phyloP scores from a whole-genome alignment of 495 filamentous ascomycete species.

The Aspergillus nidulans region DNA sequence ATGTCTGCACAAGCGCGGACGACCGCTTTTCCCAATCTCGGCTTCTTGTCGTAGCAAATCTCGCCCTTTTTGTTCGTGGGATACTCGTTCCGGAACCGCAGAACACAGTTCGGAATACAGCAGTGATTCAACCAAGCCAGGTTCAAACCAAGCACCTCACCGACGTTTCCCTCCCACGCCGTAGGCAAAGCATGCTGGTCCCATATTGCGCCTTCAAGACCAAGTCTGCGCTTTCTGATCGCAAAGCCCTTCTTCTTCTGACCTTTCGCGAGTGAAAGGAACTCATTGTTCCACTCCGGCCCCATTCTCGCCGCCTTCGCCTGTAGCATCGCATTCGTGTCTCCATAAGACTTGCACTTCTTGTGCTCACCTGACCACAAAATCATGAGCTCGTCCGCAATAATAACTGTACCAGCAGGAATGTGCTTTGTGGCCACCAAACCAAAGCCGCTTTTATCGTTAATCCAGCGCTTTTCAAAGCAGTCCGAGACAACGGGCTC shows the following conservation, averaged over 20 bases:
- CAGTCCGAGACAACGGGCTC: not conserved
- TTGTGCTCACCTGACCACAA: not conserved
- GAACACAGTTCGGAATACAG: constrained; percentile 13
- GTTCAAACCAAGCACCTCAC: constrained; percentile 13
- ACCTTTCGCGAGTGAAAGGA: not conserved
- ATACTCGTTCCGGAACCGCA: not conserved
- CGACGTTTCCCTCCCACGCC: not conserved
- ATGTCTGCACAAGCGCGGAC: constrained; percentile 15
- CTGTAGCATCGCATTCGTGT: not conserved
- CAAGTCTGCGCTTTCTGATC: not conserved
- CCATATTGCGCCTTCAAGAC: constrained; percentile 8
- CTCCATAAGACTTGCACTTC: not conserved
- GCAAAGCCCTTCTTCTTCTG: not conserved
- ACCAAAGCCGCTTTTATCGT: not conserved
- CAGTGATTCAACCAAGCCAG: constrained; percentile 18
- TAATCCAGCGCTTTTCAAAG: constrained; percentile 4
- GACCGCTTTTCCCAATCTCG: not conserved
- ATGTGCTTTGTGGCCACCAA: constrained; percentile 9
- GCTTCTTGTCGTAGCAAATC: not conserved
- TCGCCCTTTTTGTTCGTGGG: not conserved
- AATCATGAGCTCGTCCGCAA: constrained; percentile 3
- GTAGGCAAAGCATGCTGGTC: constrained; percentile 3
- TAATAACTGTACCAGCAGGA: constrained; percentile 7
- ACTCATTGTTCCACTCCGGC: constrained; percentile 7
- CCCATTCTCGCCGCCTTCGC: constrained; percentile 11